Conservation (phyloP, 768 basidiomycete genomes). For the Lentinula aciculospora region DNA sequence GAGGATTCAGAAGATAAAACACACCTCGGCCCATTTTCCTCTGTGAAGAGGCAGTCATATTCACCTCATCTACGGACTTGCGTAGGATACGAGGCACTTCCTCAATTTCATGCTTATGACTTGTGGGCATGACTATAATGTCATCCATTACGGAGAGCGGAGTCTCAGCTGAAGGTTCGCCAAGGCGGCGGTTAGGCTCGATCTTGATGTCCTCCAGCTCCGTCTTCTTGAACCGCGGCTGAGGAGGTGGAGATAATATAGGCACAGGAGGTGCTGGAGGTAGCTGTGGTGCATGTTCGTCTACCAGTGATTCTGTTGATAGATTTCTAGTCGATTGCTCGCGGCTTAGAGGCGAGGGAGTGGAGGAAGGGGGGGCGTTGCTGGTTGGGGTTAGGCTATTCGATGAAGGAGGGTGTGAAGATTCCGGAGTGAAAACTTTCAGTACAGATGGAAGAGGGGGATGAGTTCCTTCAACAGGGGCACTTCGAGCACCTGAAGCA, state of each 20-base stretch:
- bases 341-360: slow-evolving; percentile 26
- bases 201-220: slow-evolving; percentile 2
- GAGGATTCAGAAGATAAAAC: background rate
- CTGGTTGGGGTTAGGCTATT: slow-evolving; percentile 6
- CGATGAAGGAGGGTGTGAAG: slow-evolving; percentile 12
- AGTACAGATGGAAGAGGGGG: slow-evolving; percentile 23
- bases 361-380: slow-evolving; percentile 1
- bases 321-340: slow-evolving; percentile 11
- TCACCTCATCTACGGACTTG: slow-evolving; percentile 3
- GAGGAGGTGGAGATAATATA: background rate
- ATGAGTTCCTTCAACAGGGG: slow-evolving; percentile 16
- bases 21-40: slow-evolving; percentile 2
- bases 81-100: background rate
- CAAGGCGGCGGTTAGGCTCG: background rate
- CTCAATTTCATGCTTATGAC: background rate
- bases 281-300: background rate
- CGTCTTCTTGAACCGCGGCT: background rate
- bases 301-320: slow-evolving; percentile 3
- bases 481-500: slow-evolving; percentile 25
- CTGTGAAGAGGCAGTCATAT: background rate
- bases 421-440: slow-evolving; percentile 1
- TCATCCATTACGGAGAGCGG: slow-evolving; percentile 3
- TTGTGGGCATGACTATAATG: slow-evolving; percentile 1
- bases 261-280: background rate
- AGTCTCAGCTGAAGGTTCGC: background rate